Conservation (phyloP, 2,329 filamentous ascomycete species). For the Aotearoamyces nothofagi region DNA sequence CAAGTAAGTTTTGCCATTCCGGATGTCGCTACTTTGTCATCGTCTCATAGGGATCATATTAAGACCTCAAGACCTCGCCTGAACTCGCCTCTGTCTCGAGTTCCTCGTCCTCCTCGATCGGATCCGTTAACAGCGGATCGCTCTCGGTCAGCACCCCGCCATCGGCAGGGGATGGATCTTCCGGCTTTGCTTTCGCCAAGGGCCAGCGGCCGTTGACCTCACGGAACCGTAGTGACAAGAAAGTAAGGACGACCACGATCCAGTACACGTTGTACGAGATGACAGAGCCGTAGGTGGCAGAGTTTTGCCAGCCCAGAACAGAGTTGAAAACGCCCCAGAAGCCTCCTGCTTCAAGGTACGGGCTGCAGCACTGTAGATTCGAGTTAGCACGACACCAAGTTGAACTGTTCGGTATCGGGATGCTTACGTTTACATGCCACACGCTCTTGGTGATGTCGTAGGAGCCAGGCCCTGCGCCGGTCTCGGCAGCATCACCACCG, state of each 20-base stretch:
- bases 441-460: slow-evolving; percentile 68
- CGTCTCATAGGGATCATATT: too few relatives aligned
- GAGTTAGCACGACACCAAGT: too few relatives aligned
- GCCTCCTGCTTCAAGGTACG: slow-evolving; percentile 53
- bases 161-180: too few relatives aligned
- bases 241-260: slow-evolving; percentile 52
- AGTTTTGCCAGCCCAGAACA: slow-evolving; percentile 77
- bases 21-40: too few relatives aligned
- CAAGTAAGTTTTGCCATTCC: too few relatives aligned
- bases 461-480: slow-evolving; percentile 53
- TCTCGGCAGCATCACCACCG: slow-evolving; percentile 41
- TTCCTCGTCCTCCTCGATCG: too few relatives aligned
- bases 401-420: too few relatives aligned
- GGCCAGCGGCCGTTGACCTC: slow-evolving; percentile 39
- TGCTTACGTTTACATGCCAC: slow-evolving; percentile 65
- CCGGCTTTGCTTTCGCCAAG: slow-evolving; percentile 13
- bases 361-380: slow-evolving; percentile 62
- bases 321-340: slow-evolving; percentile 84
- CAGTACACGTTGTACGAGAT: slow-evolving; percentile 84
- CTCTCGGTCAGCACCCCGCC: too few relatives aligned
- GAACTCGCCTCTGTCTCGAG: too few relatives aligned
- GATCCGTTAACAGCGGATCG: too few relatives aligned
- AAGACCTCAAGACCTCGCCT: too few relatives aligned
- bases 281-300: slow-evolving; percentile 74
- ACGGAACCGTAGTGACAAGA: slow-evolving; percentile 49